Evolutionary conservation across 371 early-diverging fungal genomes (phyloP), one percentile per base, ranked within the genome.

Genomic region (Apophysomyces elegans): DNA sequence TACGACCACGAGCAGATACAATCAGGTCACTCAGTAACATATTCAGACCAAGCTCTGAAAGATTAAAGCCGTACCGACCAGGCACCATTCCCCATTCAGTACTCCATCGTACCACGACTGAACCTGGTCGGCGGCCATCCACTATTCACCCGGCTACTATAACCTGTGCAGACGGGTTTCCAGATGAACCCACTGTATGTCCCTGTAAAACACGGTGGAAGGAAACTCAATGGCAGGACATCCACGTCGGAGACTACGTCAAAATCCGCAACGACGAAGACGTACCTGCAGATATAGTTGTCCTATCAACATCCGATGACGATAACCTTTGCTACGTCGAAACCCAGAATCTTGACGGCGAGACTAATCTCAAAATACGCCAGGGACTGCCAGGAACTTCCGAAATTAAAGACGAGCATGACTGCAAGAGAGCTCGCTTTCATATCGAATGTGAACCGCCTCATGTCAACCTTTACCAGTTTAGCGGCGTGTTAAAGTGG

Each of bases 161-260:
- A 14, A 72, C 75, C 50, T 75, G 75, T 32, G 69, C 70, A 35
- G 72, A 72, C 12, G 43, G 69, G 37, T 63, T 67, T 36, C 66
- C 75, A 7, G 69, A 71, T 1, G 75, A 72, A 4, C 76, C 74
- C 0, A 69, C 70, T 1, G 62, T 66, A 11, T 60, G 12, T 56
- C 69, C n/a, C 44, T 76, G 80, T 13, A 66, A 69, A 50, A 71
- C 73, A 0, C 37, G 67, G 8, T 87, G 88, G 88, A 37, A 75
- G 37, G 59, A 71, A 56, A 79, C 77, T 9, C 74, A 71, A 63
- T 97, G 98, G 97, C 88, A 90, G 66, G 86, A 92, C 67, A 75
- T 99, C 45, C 85, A 88, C 64, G 95, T 95, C 6, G 99, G 99
- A 47, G 99, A 99, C 65, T 79, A 98, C 63, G 80, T 99, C 16